Conservation (phyloP, 805 yeast genomes). For the Jamesozyma jinghongensis region DNA sequence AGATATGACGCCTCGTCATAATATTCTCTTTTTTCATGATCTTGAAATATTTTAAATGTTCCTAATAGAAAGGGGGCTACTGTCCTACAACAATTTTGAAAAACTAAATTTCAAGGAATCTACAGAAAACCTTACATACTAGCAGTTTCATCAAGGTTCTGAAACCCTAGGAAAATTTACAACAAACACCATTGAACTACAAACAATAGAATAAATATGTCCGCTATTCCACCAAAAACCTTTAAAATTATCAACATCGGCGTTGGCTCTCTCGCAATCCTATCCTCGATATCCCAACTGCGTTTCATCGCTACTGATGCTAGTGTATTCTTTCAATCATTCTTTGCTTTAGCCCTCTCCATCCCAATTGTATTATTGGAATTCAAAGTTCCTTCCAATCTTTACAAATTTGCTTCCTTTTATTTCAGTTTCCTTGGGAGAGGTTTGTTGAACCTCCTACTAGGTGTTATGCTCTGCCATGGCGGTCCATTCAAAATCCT, state of each 20-base stretch:
- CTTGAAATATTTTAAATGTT: too few species aligned
- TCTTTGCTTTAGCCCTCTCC: constrained; percentile 51
- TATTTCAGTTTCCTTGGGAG: constrained; percentile 56
- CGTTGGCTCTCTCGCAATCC: constrained; percentile 47
- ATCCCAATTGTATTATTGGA: constrained; percentile 39
- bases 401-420: constrained; percentile 58
- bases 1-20: too few species aligned
- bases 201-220: constrained; percentile 4
- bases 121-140: too few species aligned
- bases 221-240: constrained; percentile 8
- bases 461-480: constrained; percentile 46
- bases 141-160: too few species aligned
- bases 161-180: too few species aligned
- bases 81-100: too few species aligned
- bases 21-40: too few species aligned
- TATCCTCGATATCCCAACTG: constrained; percentile 17
- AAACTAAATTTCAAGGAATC: too few species aligned
- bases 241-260: constrained; percentile 40
- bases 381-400: constrained; percentile 43
- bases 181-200: too few species aligned
- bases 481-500: constrained; percentile 49
- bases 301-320: constrained; percentile 16
- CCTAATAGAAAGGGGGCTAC: too few species aligned
- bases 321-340: constrained; percentile 44
- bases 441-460: constrained; percentile 32